Percentiles rank a stretch among this genome's conserved stretches.
These are phyloP conservation scores for Diaporthe nobilis DNA, from an alignment of 2,329 filamentous ascomycete species.

Conservation along the genomic window DNA sequence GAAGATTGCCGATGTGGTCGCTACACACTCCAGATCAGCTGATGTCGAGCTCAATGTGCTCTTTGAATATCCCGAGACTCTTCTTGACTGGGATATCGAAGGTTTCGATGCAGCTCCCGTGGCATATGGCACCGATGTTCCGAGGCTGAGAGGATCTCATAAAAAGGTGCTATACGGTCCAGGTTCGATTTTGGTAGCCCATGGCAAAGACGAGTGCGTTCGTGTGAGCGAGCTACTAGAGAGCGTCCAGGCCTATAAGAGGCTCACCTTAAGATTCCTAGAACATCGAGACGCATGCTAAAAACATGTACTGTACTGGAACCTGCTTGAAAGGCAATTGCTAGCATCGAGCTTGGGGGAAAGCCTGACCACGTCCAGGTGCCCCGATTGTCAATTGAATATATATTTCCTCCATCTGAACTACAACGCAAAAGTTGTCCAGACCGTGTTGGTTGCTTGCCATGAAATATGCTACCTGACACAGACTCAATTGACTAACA, in stretches of 20 bases:
- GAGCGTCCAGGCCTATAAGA: conserved; percentile 56
- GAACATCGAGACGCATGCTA: background rate
- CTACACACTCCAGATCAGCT: conserved; percentile 45
- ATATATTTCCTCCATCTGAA: too few relatives aligned
- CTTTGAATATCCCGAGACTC: conserved; percentile 55
- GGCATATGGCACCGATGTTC: conserved; percentile 57
- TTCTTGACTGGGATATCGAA: conserved; percentile 56
- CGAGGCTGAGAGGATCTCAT: conserved; percentile 51
- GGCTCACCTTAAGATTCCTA: conserved; percentile 25
- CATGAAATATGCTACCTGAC: too few relatives aligned
- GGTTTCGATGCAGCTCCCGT: conserved; percentile 55
- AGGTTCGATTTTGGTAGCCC: conserved; percentile 55
- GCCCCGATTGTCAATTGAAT: too few relatives aligned
- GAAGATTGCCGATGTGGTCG: conserved; percentile 51
- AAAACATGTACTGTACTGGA: background rate
- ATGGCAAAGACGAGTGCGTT: conserved; percentile 55
- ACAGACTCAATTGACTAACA: too few relatives aligned
- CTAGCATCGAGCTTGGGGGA: too few relatives aligned
- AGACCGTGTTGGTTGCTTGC: too few relatives aligned
- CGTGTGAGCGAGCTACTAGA: conserved; percentile 53
- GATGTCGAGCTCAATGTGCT: conserved; percentile 53
- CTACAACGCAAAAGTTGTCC: too few relatives aligned
- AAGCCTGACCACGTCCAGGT: too few relatives aligned
- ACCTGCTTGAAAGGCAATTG: too few relatives aligned
- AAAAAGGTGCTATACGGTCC: conserved; percentile 57